Percentiles rank a stretch among this genome's conserved stretches.
Evolutionary conservation across 2,329 filamentous ascomycete species (phyloP).

Genomic region (Seiridium cupressi): DNA sequence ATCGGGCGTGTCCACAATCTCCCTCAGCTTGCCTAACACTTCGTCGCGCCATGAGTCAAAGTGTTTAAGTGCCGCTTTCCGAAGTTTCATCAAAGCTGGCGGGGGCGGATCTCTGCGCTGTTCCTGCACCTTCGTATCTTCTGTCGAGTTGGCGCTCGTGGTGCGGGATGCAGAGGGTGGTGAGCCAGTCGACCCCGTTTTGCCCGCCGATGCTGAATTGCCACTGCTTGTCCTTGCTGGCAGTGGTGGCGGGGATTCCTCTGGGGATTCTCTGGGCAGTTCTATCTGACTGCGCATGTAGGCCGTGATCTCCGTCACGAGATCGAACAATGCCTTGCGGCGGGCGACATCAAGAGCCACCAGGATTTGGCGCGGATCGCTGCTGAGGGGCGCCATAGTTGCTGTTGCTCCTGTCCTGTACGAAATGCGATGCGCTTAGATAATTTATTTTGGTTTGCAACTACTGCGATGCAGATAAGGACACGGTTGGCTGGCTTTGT

Average conservation of each 20-base stretch:
- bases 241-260: conserved; percentile 25
- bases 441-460: neutral
- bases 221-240: conserved; percentile 14
- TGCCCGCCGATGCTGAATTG: neutral
- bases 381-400: conserved; percentile 49
- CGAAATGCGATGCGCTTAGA: neutral
- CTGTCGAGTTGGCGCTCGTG: neutral
- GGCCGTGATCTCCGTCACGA: conserved; percentile 50
- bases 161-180: conserved; percentile 19
- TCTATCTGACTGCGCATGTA: conserved; percentile 54
- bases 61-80: conserved; percentile 59
- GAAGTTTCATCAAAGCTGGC: conserved; percentile 33
- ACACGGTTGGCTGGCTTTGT: neutral
- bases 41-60: conserved; percentile 77
- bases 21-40: conserved; percentile 68
- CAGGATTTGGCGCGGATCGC: conserved; percentile 54
- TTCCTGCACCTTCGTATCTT: neutral
- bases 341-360: conserved; percentile 52
- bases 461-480: neutral
- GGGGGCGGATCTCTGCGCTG: conserved; percentile 12
- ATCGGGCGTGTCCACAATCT: conserved; percentile 57
- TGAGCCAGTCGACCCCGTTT: conserved; percentile 10
- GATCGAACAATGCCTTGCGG: conserved; percentile 48
- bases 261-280: conserved; percentile 22
- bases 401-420: neutral